These are phyloP conservation scores for Claviceps africana DNA, from an alignment of 2,329 filamentous ascomycete species.

Conservation along the genomic window DNA sequence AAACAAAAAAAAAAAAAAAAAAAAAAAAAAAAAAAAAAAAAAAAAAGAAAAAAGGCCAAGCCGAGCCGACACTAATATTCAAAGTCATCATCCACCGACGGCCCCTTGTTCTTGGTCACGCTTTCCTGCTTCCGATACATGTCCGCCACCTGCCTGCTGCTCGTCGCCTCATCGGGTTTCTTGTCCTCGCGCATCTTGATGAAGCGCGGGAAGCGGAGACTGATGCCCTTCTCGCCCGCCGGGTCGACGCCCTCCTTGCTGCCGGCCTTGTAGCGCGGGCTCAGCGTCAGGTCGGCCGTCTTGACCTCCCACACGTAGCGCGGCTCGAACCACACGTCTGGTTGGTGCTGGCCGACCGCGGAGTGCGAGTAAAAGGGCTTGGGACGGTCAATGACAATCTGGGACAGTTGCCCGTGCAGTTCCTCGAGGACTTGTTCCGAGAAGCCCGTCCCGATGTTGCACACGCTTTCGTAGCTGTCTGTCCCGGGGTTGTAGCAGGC, in stretches of 20 bases:
- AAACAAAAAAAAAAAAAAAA: background rate
- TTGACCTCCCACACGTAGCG: conserved; percentile 94
- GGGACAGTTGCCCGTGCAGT: conserved; percentile 60
- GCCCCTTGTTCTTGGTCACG: conserved; percentile 72
- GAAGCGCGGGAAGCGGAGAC: conserved; percentile 80
- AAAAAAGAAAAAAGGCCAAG: background rate
- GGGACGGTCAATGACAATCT: conserved; percentile 70
- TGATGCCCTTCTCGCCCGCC: conserved; percentile 63
- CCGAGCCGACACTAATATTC: conserved; percentile 52
- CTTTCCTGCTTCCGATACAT: conserved; percentile 96
- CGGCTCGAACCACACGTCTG: conserved; percentile 97
- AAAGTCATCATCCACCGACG: conserved; percentile 88
- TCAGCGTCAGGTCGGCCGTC: conserved; percentile 86
- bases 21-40: background rate
- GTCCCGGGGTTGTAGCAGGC: conserved; percentile 76
- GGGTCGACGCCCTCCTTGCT: conserved; percentile 64
- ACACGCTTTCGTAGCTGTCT: conserved; percentile 86
- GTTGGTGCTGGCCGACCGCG: conserved; percentile 74
- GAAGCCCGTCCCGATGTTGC: conserved; percentile 97
- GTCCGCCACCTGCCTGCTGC: conserved; percentile 73
- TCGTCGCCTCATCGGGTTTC: conserved; percentile 83
- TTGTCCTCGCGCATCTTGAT: conserved; percentile 90
- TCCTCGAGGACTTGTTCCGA: conserved; percentile 88
- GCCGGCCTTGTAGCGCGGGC: conserved; percentile 86
- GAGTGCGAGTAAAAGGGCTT: conserved; percentile 94